Evolutionary conservation across 208 protist genomes (phyloP), one percentile per base, ranked within the genome.

Genomic region (Acanthamoeba quina): DNA sequence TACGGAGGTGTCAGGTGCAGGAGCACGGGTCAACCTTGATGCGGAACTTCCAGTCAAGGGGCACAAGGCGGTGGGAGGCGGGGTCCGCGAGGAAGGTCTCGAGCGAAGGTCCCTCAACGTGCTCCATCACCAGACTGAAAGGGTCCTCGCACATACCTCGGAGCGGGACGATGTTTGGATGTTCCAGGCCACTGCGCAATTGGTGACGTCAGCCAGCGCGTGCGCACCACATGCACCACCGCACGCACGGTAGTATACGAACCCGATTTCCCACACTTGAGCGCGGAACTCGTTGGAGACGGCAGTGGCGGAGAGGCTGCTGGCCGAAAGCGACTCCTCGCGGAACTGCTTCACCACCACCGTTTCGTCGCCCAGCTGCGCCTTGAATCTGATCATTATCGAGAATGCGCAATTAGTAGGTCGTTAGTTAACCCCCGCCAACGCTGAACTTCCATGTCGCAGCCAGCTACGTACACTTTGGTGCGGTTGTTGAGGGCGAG

Each of bases 151-250:
- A 90, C 29, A 90, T 7, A 21, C 82, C 82, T 29, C 34, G 9
- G 15, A 90, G 47, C 56, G 56, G 82, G 9, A 90, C 82, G 82
- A 90, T 90, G 56, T 90, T 90, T 2, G 82, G 82, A 68, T 90
- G 82, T 31, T 90, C 82, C 52, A 90, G 58, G 5, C 82, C 82
- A 24, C 82, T 90, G 34, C 52, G 52, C 52, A 19, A 6, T 41
- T 41, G 37, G 37, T 41, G 37, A 41, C 37, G 37, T 41, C 1
- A 41, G 37, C 37, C 37, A 41, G 37, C 31, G 41, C 13, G 3
- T 21, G 17, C 29, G 74, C 17, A n/a, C n/a, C 34, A 44, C 24
- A 88, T 3, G 49, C 52, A 83, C 37, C 4, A 83, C 29, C 19
- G n/a, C 74, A 29, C 7, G 21, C n/a, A 19, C 1, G 74, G 11